These are phyloP conservation scores for Diplocarpon rosae DNA, from an alignment of 2,329 filamentous ascomycete genomes.

Conservation along the genomic window DNA sequence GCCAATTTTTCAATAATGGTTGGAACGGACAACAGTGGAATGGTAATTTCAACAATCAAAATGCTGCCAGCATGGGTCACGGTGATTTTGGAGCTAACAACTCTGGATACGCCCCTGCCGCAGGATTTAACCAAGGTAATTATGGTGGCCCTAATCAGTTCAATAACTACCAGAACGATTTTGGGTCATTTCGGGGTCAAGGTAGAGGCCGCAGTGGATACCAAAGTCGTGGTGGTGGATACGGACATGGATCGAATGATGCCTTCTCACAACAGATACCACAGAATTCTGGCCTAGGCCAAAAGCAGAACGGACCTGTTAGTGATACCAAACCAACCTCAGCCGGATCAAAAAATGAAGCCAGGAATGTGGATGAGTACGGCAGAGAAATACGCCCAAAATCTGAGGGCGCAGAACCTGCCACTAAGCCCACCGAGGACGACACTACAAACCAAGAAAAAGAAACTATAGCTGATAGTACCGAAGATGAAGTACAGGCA, in stretches of 20 bases:
- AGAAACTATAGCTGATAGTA: conserved; percentile 4
- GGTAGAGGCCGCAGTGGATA: conserved; percentile 29
- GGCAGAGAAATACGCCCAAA: conserved; percentile 27
- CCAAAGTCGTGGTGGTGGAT: conserved; percentile 21
- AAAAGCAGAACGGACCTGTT: conserved; percentile 20
- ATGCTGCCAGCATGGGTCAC: conserved; percentile 65
- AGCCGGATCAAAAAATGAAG: conserved; percentile 25
- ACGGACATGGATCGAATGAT: conserved; percentile 24
- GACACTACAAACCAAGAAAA: conserved; percentile 6
- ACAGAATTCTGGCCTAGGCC: conserved; percentile 19
- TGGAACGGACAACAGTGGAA: conserved; percentile 77
- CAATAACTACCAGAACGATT: conserved; percentile 61
- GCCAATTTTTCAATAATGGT: conserved; percentile 59
- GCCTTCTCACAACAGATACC: conserved; percentile 23
- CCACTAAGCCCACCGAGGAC: conserved; percentile 9
- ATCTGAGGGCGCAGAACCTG: conserved; percentile 16
- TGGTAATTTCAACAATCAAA: conserved; percentile 84
- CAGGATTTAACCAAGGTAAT: conserved; percentile 75
- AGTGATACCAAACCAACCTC: conserved; percentile 24
- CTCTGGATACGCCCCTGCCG: conserved; percentile 50
- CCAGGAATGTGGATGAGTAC: conserved; percentile 28
- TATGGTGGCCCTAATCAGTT: conserved; percentile 58
- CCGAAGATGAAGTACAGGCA: conserved; percentile 10
- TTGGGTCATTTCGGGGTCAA: conserved; percentile 40
- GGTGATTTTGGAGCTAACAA: conserved; percentile 74